Evolutionary conservation across 1,139 yeast genomes (phyloP), one percentile per base, ranked within the genome.

Genomic region (Pichia sp.): DNA sequence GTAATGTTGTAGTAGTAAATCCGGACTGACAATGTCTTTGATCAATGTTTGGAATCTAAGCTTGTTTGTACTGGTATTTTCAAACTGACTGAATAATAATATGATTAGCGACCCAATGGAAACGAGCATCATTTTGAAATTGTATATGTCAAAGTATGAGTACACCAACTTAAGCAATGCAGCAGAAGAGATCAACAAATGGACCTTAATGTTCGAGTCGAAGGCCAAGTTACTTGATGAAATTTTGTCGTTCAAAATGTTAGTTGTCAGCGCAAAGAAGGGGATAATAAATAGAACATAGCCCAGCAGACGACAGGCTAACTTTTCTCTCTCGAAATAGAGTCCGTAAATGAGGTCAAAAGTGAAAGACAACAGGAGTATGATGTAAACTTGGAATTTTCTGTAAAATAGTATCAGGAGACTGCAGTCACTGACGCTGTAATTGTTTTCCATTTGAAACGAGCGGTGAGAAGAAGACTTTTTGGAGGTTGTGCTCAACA

Each of bases 71-170:
- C 50, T 55, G 6, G 50, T 47, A 12, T 58, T 57, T 44, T 68
- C 69, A 42, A 65, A 49, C 51, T 67, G 71, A 38, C 68, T 64
- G 17, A 64, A 53, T 3, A 64, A 49, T 16, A 67, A 51, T 5
- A 67, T 61, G 20, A 61, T 5, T 42, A 67, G 43, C 0, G 70
- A 67, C 0, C 71, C 69, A 36, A 65, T 45, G 20, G 67, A 57
- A 9, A 68, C 59, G 29, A 67, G 53, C 29, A 67, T 41, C 69
- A 69, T 61, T 46, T 60, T 64, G 42, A 64, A 57, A 49, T 64
- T 67, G 54, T 62, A 58, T 16, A 52, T 51, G 3, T 59, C 61
- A 34, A 57, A 55, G 9, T 55, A 55, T 30, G 51, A 55, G 6
- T 51, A 51, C 4, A 59, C 34, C 43, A 62, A 44, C 1, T 36